Evolutionary conservation across 106 monocot genomes (phyloP).

Genomic region (Dioscorea dumetorum): DNA sequence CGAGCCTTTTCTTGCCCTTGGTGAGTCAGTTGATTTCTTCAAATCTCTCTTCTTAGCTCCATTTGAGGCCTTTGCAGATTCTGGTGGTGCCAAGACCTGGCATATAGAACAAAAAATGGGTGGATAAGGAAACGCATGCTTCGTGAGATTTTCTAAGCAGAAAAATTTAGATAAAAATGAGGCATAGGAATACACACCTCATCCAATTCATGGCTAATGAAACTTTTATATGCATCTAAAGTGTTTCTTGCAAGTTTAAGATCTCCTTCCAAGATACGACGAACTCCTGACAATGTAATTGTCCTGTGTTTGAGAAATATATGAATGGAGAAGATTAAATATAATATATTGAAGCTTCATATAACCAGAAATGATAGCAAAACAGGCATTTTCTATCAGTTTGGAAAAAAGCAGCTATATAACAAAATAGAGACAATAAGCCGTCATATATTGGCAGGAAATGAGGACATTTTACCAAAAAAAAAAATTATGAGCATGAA

Average conservation of each 20-base stretch:
- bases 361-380: too few relatives aligned
- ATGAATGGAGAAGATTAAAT: not conserved
- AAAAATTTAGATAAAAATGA: too few relatives aligned
- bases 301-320: constrained; percentile 40
- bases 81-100: constrained; percentile 39
- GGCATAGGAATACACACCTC: constrained; percentile 19
- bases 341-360: too few relatives aligned
- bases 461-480: too few relatives aligned
- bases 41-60: constrained; percentile 29
- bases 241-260: constrained; percentile 59
- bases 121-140: not conserved
- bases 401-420: too few relatives aligned
- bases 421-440: too few relatives aligned
- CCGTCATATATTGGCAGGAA: too few relatives aligned
- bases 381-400: too few relatives aligned
- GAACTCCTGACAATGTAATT: constrained; percentile 63
- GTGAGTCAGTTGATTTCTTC: constrained; percentile 20
- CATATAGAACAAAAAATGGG: not conserved
- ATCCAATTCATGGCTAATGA: constrained; percentile 66
- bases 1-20: constrained; percentile 21
- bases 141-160: too few relatives aligned
- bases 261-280: constrained; percentile 78
- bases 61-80: constrained; percentile 26
- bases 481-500: too few relatives aligned
- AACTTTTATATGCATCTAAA: constrained; percentile 70